phyloP scores from a whole-genome alignment of 192 early-diverging fungal species.

The Coemansia sp. region DNA sequence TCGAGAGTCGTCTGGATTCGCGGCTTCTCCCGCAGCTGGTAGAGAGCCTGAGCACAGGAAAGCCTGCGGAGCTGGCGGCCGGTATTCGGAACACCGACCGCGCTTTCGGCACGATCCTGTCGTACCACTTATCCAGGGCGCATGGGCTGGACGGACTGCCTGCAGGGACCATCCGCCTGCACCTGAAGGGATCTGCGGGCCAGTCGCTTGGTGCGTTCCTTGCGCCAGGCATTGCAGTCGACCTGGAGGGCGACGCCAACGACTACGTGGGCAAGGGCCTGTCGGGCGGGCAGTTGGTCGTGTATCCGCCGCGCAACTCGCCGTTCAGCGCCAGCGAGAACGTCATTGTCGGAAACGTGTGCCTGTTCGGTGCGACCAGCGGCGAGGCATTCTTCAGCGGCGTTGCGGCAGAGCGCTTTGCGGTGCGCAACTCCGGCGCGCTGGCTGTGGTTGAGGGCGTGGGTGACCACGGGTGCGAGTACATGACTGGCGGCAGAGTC shows the following conservation, averaged over 20 bases:
- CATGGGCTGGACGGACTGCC: constrained; percentile 85
- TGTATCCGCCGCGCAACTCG: constrained; percentile 85
- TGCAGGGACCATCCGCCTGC: constrained; percentile 83
- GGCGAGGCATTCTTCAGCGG: constrained; percentile 92
- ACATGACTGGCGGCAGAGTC: constrained; percentile 98
- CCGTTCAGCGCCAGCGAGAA: constrained; percentile 84
- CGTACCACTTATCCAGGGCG: constrained; percentile 81
- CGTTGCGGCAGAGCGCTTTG: constrained; percentile 96
- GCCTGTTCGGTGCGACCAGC: constrained; percentile 94
- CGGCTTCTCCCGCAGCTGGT: constrained; percentile 82
- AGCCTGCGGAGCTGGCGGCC: constrained; percentile 62
- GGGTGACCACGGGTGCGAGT: constrained; percentile 99
- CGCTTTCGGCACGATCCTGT: constrained; percentile 88
- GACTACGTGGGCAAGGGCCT: constrained; percentile 99
- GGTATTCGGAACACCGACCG: constrained; percentile 94
- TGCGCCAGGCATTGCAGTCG: constrained; percentile 83
- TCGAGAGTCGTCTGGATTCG: constrained; percentile 87
- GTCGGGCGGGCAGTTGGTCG: constrained; percentile 86
- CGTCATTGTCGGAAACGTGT: constrained; percentile 96
- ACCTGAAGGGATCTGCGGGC: constrained; percentile 89
- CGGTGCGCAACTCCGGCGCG: constrained; percentile 98
- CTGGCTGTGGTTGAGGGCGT: constrained; percentile 93
- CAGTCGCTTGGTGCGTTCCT: constrained; percentile 97
- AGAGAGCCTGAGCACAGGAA: constrained; percentile 63
- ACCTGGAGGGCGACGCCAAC: constrained; percentile 97